Evolutionary conservation across 768 basidiomycete species (phyloP).

Genomic region (Heimioporus sp.): DNA sequence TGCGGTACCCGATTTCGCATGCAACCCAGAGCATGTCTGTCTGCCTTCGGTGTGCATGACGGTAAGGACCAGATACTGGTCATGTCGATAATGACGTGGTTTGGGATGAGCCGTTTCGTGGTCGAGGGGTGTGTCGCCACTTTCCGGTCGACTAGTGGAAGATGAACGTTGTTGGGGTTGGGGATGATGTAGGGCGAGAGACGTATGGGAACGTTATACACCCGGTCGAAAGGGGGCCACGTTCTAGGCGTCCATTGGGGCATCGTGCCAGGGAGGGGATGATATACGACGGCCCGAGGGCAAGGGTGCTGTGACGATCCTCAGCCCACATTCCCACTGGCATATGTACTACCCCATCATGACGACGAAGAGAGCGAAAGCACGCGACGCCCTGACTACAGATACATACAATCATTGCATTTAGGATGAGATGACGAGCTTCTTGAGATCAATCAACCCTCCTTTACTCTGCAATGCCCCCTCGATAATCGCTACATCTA

Average conservation of each 20-base stretch:
- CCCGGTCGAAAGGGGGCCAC: constrained; percentile 27
- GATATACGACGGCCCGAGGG: no score
- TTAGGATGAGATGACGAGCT: constrained; percentile 18
- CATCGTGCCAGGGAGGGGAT: constrained; percentile 22
- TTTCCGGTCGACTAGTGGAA: constrained; percentile 37
- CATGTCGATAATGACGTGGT: constrained; percentile 24
- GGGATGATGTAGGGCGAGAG: constrained; percentile 29
- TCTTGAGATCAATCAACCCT: constrained; percentile 52
- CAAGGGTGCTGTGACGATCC: no score
- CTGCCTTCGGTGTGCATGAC: constrained; percentile 22
- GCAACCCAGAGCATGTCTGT: constrained; percentile 19
- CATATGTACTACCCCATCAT: constrained; percentile 10
- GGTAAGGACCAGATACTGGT: constrained; percentile 5
- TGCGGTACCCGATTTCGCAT: constrained; percentile 20
- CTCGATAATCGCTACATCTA: constrained; percentile 79
- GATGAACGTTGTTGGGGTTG: constrained; percentile 28
- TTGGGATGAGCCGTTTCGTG: constrained; percentile 30
- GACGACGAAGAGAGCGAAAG: constrained; percentile 7
- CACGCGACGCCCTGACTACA: constrained; percentile 2
- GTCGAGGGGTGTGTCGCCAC: constrained; percentile 32
- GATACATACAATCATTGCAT: no score
- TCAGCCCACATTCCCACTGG: no score
- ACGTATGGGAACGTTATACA: constrained; percentile 17
- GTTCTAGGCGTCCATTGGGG: constrained; percentile 27
- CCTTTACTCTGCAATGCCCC: constrained; percentile 71